These are phyloP conservation scores for Pythium graminicola DNA, from an alignment of 352 stramenopile genomes.

Conservation along the genomic window DNA sequence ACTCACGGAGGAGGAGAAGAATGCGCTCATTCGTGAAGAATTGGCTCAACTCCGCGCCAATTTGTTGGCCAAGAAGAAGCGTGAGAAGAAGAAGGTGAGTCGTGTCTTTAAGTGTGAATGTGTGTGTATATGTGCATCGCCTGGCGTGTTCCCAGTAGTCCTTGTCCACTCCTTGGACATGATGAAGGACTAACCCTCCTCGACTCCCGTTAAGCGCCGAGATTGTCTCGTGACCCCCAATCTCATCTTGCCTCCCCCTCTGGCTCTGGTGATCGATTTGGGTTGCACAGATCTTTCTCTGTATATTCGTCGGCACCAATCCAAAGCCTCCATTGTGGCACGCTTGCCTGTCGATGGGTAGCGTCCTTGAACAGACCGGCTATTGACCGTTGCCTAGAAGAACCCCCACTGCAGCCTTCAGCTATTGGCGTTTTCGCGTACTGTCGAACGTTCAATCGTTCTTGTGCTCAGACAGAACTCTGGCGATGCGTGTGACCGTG, in stretches of 20 bases:
- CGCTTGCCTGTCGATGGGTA: conserved; percentile 33
- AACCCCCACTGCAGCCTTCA: conserved; percentile 80
- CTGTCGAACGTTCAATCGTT: conserved; percentile 80
- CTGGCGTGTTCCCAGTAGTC: conserved; percentile 85
- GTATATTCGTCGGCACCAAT: conserved; percentile 49
- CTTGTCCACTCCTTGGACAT: conserved; percentile 76
- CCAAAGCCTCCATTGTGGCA: conserved; percentile 67
- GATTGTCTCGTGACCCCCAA: conserved; percentile 41
- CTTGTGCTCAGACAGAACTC: conserved; percentile 83
- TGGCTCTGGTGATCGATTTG: conserved; percentile 73
- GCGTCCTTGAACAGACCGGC: conserved; percentile 91
- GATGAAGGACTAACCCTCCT: conserved; percentile 87
- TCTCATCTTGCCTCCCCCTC: conserved; percentile 40
- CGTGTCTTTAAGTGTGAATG: conserved; percentile 20
- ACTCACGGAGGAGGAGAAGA: conserved; percentile 76
- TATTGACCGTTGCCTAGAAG: conserved; percentile 85
- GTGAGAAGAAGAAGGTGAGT: conserved; percentile 87
- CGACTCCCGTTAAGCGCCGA: conserved; percentile 86
- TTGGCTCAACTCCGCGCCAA: conserved; percentile 71
- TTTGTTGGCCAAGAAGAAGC: conserved; percentile 81
- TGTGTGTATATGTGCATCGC: conserved; percentile 18
- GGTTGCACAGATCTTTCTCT: conserved; percentile 40
- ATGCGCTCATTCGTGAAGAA: conserved; percentile 77
- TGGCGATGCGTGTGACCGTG: conserved; percentile 11
- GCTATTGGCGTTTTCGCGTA: conserved; percentile 70